phyloP scores from a whole-genome alignment of 2,329 filamentous ascomycete species.

The Ophiosphaerella korrae region DNA sequence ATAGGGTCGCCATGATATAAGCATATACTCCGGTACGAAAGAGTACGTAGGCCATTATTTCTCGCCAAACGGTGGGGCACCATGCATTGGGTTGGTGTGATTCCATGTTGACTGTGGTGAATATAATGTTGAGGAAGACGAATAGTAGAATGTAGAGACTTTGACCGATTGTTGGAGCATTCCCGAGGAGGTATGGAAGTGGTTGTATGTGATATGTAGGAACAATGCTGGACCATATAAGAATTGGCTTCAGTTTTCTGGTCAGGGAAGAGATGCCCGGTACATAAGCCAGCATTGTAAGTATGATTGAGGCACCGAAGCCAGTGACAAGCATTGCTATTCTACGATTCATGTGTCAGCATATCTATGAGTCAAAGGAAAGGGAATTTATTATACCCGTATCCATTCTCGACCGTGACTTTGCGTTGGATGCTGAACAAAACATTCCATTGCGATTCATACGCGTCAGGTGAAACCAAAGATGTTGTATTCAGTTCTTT shows the following conservation, averaged over 20 bases:
- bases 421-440: too few species aligned
- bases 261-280: slow-evolving; percentile 14
- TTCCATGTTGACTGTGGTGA: slow-evolving; percentile 2
- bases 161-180: slow-evolving; percentile 53
- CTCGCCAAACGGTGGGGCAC: slow-evolving; percentile 28
- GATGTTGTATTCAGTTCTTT: too few species aligned
- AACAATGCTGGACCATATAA: slow-evolving; percentile 20
- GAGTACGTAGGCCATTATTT: slow-evolving; percentile 35
- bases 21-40: slow-evolving; percentile 39
- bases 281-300: slow-evolving; percentile 16
- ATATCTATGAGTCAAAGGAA: background rate
- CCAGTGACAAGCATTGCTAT: background rate
- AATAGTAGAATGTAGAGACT: slow-evolving; percentile 50
- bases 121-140: slow-evolving; percentile 23
- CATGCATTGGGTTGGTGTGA: slow-evolving; percentile 38
- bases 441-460: too few species aligned
- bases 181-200: slow-evolving; percentile 24
- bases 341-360: background rate
- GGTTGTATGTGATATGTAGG: slow-evolving; percentile 18
- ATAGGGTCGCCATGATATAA: slow-evolving; percentile 9
- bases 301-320: slow-evolving; percentile 7
- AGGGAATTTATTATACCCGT: slow-evolving; percentile 2
- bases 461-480: too few species aligned
- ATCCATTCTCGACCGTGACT: too few species aligned
- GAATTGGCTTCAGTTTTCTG: slow-evolving; percentile 15